phyloP scores from a whole-genome alignment of 768 basidiomycete genomes.

The Agrocybe chaxingu region DNA sequence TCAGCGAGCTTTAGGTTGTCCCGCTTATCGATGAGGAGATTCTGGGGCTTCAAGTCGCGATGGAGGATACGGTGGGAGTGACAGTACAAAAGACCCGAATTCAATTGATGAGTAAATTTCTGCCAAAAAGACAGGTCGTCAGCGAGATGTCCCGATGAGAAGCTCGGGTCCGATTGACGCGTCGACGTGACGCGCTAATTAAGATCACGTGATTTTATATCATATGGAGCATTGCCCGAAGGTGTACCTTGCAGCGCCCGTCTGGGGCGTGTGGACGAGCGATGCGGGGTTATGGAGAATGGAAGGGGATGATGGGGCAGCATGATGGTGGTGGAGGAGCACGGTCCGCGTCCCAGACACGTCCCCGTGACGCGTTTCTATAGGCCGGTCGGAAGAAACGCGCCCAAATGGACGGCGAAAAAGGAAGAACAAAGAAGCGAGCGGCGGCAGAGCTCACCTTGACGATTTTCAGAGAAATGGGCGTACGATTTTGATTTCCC shows the following conservation, averaged over 20 bases:
- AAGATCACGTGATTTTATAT: constrained; percentile 25
- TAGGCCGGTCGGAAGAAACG: neutral
- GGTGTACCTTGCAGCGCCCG: no score
- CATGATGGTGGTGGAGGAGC: no score
- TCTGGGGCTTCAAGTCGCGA: constrained; percentile 95
- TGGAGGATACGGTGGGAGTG: constrained; percentile 97
- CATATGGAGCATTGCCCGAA: constrained; percentile 9
- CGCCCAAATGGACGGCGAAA: constrained; percentile 12
- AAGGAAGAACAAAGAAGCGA: constrained; percentile 7
- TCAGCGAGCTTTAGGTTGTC: constrained; percentile 95
- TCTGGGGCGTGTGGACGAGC: neutral
- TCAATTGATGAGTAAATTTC: constrained; percentile 97
- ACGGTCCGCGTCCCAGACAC: constrained; percentile 18
- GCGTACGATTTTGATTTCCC: constrained; percentile 65
- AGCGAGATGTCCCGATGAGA: neutral
- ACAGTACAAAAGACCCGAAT: constrained; percentile 88
- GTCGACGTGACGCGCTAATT: constrained; percentile 16
- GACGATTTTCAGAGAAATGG: constrained; percentile 69
- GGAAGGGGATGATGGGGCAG: neutral
- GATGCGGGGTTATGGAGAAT: neutral
- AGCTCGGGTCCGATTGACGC: constrained; percentile 18
- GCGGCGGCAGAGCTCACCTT: constrained; percentile 56
- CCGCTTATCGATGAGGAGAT: constrained; percentile 84
- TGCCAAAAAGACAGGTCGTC: constrained; percentile 26
- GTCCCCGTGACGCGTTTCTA: constrained; percentile 20